Base-by-base conservation (phyloP, 1,284 basidiomycete genomes). In the Hymenochaete sp. region DNA sequence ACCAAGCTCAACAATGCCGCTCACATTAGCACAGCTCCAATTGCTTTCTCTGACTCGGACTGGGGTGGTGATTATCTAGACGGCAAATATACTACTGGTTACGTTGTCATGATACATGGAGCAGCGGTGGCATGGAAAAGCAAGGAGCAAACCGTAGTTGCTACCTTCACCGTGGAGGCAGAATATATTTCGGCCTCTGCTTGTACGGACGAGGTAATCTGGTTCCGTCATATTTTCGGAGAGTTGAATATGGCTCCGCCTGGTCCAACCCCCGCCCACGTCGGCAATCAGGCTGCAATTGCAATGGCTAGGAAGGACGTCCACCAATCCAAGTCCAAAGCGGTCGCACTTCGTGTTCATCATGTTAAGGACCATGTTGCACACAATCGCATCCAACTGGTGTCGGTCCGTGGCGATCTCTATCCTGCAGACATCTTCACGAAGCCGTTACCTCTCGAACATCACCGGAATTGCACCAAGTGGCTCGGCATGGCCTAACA, bases 151-250 rank as follows among this genome's bases (percentile, higher is more conserved):
- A 29, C 28, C n/a, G 28, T 29, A 8, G n/a, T 29, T 29, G n/a
- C 28, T 8, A 29, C 8, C 8, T 29, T n/a, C 28, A 29, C n/a
- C 9, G 28, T n/a, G 8, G 28, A 29, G n/a, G 28, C 64, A 2
- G 62, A 65, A 49, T 64, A 61, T 42, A 53, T 61, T 26, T 63
- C 61, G 1, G 36, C 55, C 4, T 45, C 56, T 5, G 55, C 59
- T 19, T 52, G 57, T 1, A 50, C 50, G 1, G 53, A 52, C 10
- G 63, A 67, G 33, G 48, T 50, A 1, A 19, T 57, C 0, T 65
- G 57, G 57, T 45, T 63, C 1, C n/a, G 35, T 10, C 6, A 42
- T 29, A 29, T 52, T 4, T 32, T 47, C 7, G 6, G 37, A 3
- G 40, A 51, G 22, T 18, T 42, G 26, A 37, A n/a, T n/a, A n/a